Evolutionary conservation across 805 yeast species (phyloP).

Genomic region (Tetrapisispora phaffii): DNA sequence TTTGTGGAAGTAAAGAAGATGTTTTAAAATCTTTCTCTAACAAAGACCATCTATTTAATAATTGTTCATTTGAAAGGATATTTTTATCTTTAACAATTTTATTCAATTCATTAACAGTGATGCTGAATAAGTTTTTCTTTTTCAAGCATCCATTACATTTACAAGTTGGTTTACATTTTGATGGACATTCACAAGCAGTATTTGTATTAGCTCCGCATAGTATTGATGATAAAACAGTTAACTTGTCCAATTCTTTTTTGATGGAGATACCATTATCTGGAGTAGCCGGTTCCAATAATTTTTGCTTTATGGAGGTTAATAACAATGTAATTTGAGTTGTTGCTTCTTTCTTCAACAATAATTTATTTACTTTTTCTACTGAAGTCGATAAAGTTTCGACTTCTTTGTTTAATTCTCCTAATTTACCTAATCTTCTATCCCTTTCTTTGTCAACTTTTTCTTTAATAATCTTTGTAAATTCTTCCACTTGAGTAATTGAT

Average conservation of each 20-base stretch:
- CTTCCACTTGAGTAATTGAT: slow-evolving; percentile 58
- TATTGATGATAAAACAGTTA: slow-evolving; percentile 19
- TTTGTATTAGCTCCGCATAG: slow-evolving; percentile 15
- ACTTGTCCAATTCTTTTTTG: slow-evolving; percentile 29
- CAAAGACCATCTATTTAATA: slow-evolving; percentile 68
- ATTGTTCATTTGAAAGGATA: slow-evolving; percentile 66
- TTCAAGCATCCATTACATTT: slow-evolving; percentile 8
- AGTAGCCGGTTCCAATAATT: slow-evolving; percentile 13
- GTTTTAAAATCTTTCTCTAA: slow-evolving; percentile 80
- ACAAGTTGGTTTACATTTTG: slow-evolving; percentile 8
- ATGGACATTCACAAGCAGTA: slow-evolving; percentile 13
- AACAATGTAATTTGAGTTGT: slow-evolving; percentile 20
- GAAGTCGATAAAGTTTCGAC: slow-evolving; percentile 37
- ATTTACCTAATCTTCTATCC: slow-evolving; percentile 62
- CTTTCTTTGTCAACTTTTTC: slow-evolving; percentile 64
- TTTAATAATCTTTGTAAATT: slow-evolving; percentile 48
- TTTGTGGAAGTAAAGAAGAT: slow-evolving; percentile 83
- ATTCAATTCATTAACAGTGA: slow-evolving; percentile 36
- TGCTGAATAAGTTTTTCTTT: slow-evolving; percentile 19
- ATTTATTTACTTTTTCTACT: slow-evolving; percentile 34
- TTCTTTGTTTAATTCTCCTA: slow-evolving; percentile 48
- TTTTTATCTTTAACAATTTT: slow-evolving; percentile 34
- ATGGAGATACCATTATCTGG: slow-evolving; percentile 22
- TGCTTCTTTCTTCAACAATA: slow-evolving; percentile 32
- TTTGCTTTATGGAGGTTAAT: slow-evolving; percentile 15